Conservation (phyloP, 208 protist genomes). For the Herpetomonas samuelpessoai region DNA sequence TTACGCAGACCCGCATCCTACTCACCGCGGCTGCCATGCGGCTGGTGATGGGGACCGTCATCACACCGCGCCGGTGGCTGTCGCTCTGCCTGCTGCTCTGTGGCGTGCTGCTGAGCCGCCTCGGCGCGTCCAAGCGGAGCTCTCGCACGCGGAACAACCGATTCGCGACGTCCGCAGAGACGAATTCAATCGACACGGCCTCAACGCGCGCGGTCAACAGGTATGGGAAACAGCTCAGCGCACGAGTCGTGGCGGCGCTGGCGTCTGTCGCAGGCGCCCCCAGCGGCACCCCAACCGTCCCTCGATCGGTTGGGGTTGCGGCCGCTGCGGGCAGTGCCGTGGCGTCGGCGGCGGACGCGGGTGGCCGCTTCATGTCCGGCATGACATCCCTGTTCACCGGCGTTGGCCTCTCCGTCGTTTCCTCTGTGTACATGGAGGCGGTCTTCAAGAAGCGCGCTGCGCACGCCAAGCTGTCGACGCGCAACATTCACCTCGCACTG, state of each 20-base stretch:
- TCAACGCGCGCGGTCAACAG: not conserved
- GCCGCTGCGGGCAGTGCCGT: not conserved
- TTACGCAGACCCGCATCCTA: not conserved
- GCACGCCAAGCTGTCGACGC: not conserved
- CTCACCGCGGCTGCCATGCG: not conserved
- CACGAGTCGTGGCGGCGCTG: not conserved
- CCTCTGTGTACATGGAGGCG: not conserved
- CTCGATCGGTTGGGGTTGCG: no score
- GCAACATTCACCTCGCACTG: constrained; percentile 2
- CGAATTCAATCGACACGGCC: not conserved
- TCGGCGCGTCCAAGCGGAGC: not conserved
- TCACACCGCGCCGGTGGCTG: not conserved
- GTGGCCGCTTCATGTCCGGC: not conserved
- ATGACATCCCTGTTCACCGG: not conserved
- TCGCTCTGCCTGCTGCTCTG: not conserved
- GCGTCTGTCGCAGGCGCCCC: not conserved
- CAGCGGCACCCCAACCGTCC: no score
- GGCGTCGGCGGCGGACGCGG: not conserved
- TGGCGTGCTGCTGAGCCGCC: not conserved
- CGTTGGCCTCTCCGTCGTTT: not conserved
- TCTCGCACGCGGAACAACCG: not conserved
- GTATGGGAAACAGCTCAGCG: no score
- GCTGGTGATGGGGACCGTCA: not conserved
- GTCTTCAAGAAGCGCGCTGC: constrained; percentile 2
- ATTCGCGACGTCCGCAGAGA: not conserved